These are phyloP conservation scores for Sporothrix brunneoviolacea DNA, from an alignment of 2,329 filamentous ascomycete genomes.

Conservation along the genomic window DNA sequence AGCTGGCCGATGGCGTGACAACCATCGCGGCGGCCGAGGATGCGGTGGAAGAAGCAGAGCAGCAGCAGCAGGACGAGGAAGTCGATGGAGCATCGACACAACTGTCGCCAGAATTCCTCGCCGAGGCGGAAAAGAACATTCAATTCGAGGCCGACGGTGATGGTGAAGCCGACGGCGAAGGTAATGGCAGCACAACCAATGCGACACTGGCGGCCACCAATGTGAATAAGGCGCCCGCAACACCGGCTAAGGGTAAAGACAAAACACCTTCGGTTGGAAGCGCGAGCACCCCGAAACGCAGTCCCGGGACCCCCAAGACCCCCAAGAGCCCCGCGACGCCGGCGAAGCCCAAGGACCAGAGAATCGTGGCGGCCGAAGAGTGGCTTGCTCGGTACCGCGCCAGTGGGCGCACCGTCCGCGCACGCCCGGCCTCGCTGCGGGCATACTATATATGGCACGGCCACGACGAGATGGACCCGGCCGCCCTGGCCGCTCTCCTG, in stretches of 20 bases:
- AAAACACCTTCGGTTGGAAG: no score
- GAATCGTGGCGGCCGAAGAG: slow-evolving; percentile 38
- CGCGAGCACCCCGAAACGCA: neutral
- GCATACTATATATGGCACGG: slow-evolving; percentile 60
- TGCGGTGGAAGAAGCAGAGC: slow-evolving; percentile 23
- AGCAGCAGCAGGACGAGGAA: neutral
- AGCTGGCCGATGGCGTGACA: slow-evolving; percentile 39
- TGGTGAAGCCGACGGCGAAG: slow-evolving; percentile 8
- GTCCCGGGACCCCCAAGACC: neutral
- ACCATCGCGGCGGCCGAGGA: slow-evolving; percentile 25
- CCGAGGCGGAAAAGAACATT: slow-evolving; percentile 20
- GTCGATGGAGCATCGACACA: neutral
- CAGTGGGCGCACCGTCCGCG: slow-evolving; percentile 15
- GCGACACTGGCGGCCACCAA: no score
- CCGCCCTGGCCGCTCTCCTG: slow-evolving; percentile 47
- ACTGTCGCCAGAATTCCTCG: slow-evolving; percentile 17
- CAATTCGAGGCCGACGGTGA: slow-evolving; percentile 21
- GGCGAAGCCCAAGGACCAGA: slow-evolving; percentile 30
- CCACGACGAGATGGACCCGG: slow-evolving; percentile 41
- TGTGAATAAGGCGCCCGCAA: neutral
- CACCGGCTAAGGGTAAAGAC: neutral
- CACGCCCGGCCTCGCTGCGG: slow-evolving; percentile 36
- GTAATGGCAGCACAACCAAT: slow-evolving; percentile 3
- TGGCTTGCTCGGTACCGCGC: slow-evolving; percentile 32
- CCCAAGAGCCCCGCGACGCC: slow-evolving; percentile 12